These are phyloP conservation scores for Colletotrichum noveboracense DNA, from an alignment of 2,329 filamentous ascomycete genomes.

Conservation along the genomic window DNA sequence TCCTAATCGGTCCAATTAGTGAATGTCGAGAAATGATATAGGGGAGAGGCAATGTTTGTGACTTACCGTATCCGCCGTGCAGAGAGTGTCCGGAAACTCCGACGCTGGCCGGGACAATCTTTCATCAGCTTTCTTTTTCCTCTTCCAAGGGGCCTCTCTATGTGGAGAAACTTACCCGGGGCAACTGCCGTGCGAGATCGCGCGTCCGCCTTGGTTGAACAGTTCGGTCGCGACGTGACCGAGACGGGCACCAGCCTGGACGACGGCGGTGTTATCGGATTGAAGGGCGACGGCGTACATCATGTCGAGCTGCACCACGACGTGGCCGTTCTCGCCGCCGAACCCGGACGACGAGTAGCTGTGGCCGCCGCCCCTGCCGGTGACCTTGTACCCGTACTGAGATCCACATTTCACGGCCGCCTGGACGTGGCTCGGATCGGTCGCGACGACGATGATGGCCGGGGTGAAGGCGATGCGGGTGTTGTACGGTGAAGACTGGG, in stretches of 20 bases:
- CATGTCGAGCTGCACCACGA: constrained; percentile 51
- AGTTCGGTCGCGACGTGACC: constrained; percentile 50
- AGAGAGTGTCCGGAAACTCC: constrained; percentile 44
- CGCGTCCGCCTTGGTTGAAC: constrained; percentile 40
- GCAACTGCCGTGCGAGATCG: constrained; percentile 57
- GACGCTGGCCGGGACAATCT: constrained; percentile 29
- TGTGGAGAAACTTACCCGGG: constrained; percentile 43
- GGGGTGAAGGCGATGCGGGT: constrained; percentile 41
- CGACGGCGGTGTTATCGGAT: constrained; percentile 40
- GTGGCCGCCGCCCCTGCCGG: constrained; percentile 56
- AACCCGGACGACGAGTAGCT: constrained; percentile 55
- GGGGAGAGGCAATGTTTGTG: not conserved
- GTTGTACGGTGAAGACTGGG: constrained; percentile 34
- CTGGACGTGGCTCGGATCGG: constrained; percentile 46
- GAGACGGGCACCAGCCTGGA: constrained; percentile 55
- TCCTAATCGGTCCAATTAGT: not conserved
- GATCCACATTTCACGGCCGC: constrained; percentile 51
- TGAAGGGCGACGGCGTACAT: constrained; percentile 49
- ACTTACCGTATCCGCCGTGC: constrained; percentile 44
- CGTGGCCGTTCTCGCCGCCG: constrained; percentile 52
- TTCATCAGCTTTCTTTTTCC: not conserved
- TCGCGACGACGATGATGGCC: constrained; percentile 47
- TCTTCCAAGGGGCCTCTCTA: not conserved
- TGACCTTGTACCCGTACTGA: constrained; percentile 47
- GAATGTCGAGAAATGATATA: not conserved